Evolutionary conservation across 2,329 filamentous ascomycete genomes (phyloP), one percentile per base, ranked within the genome.

Genomic region (Pestalotiopsis sp.): DNA sequence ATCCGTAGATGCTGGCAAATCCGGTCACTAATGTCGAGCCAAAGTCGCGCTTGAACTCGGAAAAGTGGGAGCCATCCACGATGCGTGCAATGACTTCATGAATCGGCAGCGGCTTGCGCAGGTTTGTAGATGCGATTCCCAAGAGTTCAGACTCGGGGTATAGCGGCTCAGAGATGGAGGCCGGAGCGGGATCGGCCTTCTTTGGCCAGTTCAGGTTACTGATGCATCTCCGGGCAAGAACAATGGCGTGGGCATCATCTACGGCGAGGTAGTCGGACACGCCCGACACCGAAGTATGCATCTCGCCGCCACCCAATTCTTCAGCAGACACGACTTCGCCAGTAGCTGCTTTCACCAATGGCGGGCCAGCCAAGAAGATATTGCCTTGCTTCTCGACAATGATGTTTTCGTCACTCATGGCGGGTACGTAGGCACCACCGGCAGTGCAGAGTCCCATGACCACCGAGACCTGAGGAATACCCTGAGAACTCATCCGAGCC

Each of bases 361-460:
- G 95, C 20, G 95, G 95, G 0, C 95, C 96, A 0, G 95, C 95
- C 2, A 99, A 89, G 84, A 98, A 99, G 78, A 99, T 97, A 73
- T 97, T 95, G n/a, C 95, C 95, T 80, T 98, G 95, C 66, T 95
- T 92, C 77, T 94, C 90, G 52, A 98, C 96, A 72, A 99, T 98
- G 80, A 99, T 98, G 78, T 90, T 94, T 85, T 98, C 96, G 79
- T 98, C 96, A 70, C 93, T 95, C 95, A 99, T 98, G 75, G 93
- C 94, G 12, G 95, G 95, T 12, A 98, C 95, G 79, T 99, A 98
- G 27, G 95, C 95, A 62, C 95, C 95, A 65, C 95, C 95, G 1
- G 95, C 95, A 0, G 96, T 99, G 82, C 96, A 99, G 58, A 95
- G 93, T 0, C 95, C 95, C 95, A 99, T 98, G 61, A 99, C 95